phyloP scores from a whole-genome alignment of 106 monocot species.

The Platanthera zijinensis region DNA sequence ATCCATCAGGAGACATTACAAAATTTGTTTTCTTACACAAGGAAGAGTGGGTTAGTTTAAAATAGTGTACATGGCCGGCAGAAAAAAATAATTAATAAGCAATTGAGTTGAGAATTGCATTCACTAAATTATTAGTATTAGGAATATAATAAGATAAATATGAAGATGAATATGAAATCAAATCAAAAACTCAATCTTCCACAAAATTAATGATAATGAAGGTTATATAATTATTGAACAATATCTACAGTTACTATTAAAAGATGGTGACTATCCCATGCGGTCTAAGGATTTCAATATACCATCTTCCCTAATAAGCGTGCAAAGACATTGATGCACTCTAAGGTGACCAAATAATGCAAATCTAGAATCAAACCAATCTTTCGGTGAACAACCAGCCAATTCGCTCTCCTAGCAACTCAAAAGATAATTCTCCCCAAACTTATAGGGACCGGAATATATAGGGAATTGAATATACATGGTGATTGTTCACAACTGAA shows the following conservation, averaged over 20 bases:
- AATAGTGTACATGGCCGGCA: background rate
- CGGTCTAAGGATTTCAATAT: background rate
- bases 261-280: background rate
- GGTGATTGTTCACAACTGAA: background rate
- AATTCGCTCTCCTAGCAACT: background rate
- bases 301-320: background rate
- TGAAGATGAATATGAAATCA: conserved; percentile 3
- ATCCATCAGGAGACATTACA: background rate
- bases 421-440: background rate
- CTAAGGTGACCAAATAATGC: background rate
- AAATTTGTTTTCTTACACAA: background rate
- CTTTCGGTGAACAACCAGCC: background rate
- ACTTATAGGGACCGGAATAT: background rate
- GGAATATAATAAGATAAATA: background rate
- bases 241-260: background rate
- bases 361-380: background rate
- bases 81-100: background rate
- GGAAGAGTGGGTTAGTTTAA: background rate
- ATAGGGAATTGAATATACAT: background rate
- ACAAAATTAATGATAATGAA: background rate
- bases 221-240: background rate
- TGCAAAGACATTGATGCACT: background rate
- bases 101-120: background rate
- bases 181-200: background rate
- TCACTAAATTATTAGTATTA: background rate